These are phyloP conservation scores for Pichia occidentalis DNA, from an alignment of 805 yeast genomes.

Conservation along the genomic window DNA sequence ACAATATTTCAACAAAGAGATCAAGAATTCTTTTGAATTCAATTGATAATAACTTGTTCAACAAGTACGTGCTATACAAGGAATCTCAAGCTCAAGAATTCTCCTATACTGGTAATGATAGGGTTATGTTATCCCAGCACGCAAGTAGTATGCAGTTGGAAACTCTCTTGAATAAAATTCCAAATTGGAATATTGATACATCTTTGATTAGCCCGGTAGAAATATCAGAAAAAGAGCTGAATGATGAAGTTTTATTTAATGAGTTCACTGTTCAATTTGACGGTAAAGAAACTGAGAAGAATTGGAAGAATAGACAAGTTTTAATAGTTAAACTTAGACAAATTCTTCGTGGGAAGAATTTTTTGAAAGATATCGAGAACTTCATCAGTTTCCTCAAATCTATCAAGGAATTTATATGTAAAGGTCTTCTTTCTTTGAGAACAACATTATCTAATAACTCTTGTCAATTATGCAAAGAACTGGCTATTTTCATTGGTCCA, in stretches of 20 bases:
- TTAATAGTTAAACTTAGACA: conserved; percentile 51
- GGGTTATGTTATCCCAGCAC: conserved; percentile 3
- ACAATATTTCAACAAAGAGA: conserved; percentile 26
- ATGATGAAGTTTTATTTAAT: conserved; percentile 25
- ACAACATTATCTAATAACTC: conserved; percentile 77
- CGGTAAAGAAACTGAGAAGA: conserved; percentile 78
- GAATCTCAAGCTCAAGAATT: not conserved
- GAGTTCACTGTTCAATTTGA: conserved; percentile 38
- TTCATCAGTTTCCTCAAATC: conserved; percentile 24
- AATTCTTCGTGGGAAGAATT: conserved; percentile 50
- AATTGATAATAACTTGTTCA: conserved; percentile 24
- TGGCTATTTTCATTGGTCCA: conserved; percentile 36
- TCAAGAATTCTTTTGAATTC: conserved; percentile 23
- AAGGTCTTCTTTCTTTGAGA: conserved; percentile 65
- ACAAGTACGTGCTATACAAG: conserved; percentile 18
- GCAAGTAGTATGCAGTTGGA: not conserved
- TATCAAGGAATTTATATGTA: conserved; percentile 54
- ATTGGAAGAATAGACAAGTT: conserved; percentile 75
- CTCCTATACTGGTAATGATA: not conserved
- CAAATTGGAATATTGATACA: conserved; percentile 28
- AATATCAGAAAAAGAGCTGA: conserved; percentile 19
- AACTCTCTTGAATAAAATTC: conserved; percentile 7
- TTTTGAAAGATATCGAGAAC: conserved; percentile 1
- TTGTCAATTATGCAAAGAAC: conserved; percentile 70
- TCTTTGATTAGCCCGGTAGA: conserved; percentile 23